Conservation (phyloP, 2,329 filamentous ascomycete species). For the Sporothrix globosa region DNA sequence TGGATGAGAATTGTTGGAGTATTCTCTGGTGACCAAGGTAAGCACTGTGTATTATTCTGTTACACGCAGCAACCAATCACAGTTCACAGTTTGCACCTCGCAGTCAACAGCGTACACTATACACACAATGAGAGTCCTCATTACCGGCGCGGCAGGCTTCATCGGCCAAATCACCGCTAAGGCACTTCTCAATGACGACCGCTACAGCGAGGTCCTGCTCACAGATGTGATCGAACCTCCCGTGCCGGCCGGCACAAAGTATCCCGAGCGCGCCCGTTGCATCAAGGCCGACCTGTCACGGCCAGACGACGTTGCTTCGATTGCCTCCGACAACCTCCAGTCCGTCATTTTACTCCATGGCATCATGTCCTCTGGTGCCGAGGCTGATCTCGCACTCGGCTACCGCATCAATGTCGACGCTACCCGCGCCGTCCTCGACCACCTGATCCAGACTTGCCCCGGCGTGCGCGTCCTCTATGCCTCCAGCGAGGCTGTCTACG, state of each 20-base stretch:
- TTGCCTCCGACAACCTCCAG: constrained; percentile 42
- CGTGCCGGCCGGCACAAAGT: constrained; percentile 47
- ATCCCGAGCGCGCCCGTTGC: constrained; percentile 49
- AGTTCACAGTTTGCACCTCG: neutral
- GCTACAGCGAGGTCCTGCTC: constrained; percentile 49
- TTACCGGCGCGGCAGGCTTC: constrained; percentile 59
- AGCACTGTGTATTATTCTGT: neutral
- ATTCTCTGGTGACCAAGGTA: neutral
- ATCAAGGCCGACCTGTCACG: constrained; percentile 51
- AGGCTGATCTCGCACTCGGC: constrained; percentile 57
- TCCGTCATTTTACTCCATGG: constrained; percentile 58
- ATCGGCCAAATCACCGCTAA: constrained; percentile 58
- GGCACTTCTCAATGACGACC: constrained; percentile 51
- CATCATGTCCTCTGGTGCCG: constrained; percentile 60
- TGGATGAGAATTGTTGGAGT: neutral
- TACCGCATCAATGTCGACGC: constrained; percentile 55
- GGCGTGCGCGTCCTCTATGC: constrained; percentile 57
- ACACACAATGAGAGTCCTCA: constrained; percentile 45
- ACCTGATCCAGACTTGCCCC: constrained; percentile 50
- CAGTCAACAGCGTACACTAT: no score
- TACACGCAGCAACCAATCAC: neutral
- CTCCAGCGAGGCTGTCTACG: constrained; percentile 58
- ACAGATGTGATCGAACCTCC: constrained; percentile 54
- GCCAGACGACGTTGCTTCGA: constrained; percentile 37
- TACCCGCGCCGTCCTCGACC: constrained; percentile 53